These are phyloP conservation scores for Arachis hypogaea DNA, from an alignment of 306 rosid species.

Conservation along the genomic window DNA sequence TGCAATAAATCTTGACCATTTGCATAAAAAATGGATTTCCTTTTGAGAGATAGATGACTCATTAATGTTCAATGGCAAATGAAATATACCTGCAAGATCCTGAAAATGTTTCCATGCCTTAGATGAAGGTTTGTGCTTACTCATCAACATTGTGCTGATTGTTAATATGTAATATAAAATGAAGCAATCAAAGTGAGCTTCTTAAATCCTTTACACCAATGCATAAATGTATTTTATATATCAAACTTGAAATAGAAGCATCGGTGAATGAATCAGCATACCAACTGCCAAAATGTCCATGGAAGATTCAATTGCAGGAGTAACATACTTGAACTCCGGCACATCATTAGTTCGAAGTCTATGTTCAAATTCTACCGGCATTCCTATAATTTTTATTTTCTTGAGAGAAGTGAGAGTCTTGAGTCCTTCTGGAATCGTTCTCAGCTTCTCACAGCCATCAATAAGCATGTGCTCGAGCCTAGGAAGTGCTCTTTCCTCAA, in stretches of 20 bases:
- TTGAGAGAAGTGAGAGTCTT: conserved; percentile 43
- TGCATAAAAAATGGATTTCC: background rate
- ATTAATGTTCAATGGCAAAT: conserved; percentile 14
- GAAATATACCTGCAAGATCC: conserved; percentile 28
- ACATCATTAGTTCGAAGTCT: conserved; percentile 48
- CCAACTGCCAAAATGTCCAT: conserved; percentile 53
- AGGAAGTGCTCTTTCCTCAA: conserved; percentile 41
- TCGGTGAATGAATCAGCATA: conserved; percentile 34
- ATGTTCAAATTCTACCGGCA: conserved; percentile 58
- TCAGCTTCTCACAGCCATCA: conserved; percentile 53
- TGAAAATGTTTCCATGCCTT: conserved; percentile 30
- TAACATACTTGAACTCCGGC: conserved; percentile 35
- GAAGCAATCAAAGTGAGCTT: conserved; percentile 34
- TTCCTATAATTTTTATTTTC: conserved; percentile 48
- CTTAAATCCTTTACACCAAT: background rate
- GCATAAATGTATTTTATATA: background rate
- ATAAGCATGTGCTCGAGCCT: conserved; percentile 47
- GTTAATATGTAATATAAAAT: conserved; percentile 43
- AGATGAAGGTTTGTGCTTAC: conserved; percentile 17
- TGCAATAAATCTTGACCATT: conserved; percentile 20
- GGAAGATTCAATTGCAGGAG: conserved; percentile 48
- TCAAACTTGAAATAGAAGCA: conserved; percentile 20
- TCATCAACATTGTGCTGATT: conserved; percentile 2
- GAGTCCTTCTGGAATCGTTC: conserved; percentile 52
- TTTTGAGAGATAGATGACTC: conserved; percentile 7